phyloP scores from a whole-genome alignment of 176 grass and related monocot species.

The Guadua angustifolia region DNA sequence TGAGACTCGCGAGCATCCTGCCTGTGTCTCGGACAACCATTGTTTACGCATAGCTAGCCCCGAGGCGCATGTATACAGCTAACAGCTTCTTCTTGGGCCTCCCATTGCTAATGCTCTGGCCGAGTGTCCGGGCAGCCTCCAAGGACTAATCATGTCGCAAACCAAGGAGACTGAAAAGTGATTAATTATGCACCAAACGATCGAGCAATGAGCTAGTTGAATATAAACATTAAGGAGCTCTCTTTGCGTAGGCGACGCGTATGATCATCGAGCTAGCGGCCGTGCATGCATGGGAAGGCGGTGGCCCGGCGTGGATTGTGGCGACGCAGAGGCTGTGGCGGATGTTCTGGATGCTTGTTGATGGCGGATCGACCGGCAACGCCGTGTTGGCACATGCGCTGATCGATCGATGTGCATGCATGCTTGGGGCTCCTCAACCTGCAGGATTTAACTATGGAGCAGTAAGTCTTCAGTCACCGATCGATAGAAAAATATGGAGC shows the following conservation, averaged over 20 bases:
- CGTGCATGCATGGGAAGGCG: neutral
- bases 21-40: constrained; percentile 10
- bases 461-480: neutral
- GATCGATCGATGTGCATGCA: neutral
- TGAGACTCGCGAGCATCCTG: constrained; percentile 1
- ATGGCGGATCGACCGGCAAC: constrained; percentile 41
- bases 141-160: neutral
- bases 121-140: neutral
- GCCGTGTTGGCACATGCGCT: constrained; percentile 18
- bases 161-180: neutral
- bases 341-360: constrained; percentile 44
- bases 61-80: constrained; percentile 30
- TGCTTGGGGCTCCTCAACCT: neutral
- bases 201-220: neutral
- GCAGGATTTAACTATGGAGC: neutral
- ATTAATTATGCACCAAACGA: neutral
- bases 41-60: neutral
- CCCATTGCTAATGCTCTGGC: neutral
- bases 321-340: constrained; percentile 28
- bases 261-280: neutral
- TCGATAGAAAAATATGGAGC: neutral
- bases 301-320: constrained; percentile 45
- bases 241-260: neutral
- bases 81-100: constrained; percentile 25
- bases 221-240: neutral